These are phyloP conservation scores for Pseudocercospora cruenta DNA, from an alignment of 2,329 filamentous ascomycete species.

Conservation along the genomic window DNA sequence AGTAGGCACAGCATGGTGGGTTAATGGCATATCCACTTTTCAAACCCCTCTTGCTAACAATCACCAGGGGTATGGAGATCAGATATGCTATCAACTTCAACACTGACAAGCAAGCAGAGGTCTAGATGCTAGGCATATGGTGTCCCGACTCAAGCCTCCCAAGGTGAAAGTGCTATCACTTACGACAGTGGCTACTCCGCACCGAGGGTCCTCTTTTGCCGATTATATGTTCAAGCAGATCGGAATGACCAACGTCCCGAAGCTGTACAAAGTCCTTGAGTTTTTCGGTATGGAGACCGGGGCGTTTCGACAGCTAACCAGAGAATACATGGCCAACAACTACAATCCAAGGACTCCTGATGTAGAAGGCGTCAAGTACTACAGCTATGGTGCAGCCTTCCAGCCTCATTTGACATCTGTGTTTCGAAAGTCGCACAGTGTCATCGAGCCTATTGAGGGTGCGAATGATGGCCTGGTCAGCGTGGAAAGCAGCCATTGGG, in stretches of 20 bases:
- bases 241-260: constrained; percentile 56
- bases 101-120: constrained; percentile 48
- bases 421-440: constrained; percentile 60
- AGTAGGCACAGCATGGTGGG: constrained; percentile 27
- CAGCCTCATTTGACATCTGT: constrained; percentile 60
- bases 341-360: constrained; percentile 65
- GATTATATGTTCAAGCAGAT: constrained; percentile 64
- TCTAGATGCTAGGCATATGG: constrained; percentile 67
- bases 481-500: constrained; percentile 63
- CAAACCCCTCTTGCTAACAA: constrained; percentile 16
- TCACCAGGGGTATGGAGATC: constrained; percentile 25
- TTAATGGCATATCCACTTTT: background rate
- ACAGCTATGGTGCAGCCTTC: constrained; percentile 64
- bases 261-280: constrained; percentile 59
- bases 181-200: constrained; percentile 66
- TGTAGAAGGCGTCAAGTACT: constrained; percentile 59
- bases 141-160: constrained; percentile 59
- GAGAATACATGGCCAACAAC: constrained; percentile 58
- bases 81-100: background rate
- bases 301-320: constrained; percentile 65
- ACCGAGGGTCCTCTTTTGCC: constrained; percentile 64
- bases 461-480: constrained; percentile 68
- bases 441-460: constrained; percentile 59
- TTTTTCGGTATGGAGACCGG: constrained; percentile 61
- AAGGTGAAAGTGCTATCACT: constrained; percentile 76